These are phyloP conservation scores for Boletus subparvulus DNA, from an alignment of 768 basidiomycete species.

Conservation along the genomic window DNA sequence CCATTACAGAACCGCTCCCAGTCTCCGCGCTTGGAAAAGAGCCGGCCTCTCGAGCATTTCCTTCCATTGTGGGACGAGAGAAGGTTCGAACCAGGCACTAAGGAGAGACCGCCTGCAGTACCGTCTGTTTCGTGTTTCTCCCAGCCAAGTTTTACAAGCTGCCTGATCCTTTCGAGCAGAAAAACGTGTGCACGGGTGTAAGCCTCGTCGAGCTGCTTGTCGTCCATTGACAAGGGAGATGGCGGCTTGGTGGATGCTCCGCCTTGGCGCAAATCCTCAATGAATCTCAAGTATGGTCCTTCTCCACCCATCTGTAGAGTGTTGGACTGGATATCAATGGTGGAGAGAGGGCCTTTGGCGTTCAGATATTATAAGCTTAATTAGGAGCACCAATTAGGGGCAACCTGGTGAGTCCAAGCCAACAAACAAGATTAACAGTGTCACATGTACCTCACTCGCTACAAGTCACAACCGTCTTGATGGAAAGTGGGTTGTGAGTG, in stretches of 20 bases:
- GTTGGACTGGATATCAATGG: neutral
- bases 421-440: too few species aligned
- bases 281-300: slow-evolving; percentile 9
- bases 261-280: too few species aligned
- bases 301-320: slow-evolving; percentile 4
- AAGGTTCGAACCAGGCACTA: slow-evolving; percentile 2
- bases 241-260: neutral
- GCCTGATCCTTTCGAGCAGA: neutral
- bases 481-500: too few species aligned
- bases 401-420: too few species aligned
- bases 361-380: too few species aligned
- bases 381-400: too few species aligned
- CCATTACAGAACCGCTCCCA: neutral
- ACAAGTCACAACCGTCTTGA: too few species aligned
- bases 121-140: neutral
- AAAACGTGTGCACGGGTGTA: neutral
- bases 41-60: neutral
- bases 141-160: neutral
- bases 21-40: neutral
- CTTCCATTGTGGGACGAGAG: neutral
- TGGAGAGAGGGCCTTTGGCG: too few species aligned
- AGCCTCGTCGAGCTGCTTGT: neutral
- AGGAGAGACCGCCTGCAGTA: neutral
- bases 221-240: neutral
- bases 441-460: too few species aligned